Base-by-base conservation (phyloP, 2,329 filamentous ascomycete species). In the Teratosphaeria gauchensis region DNA sequence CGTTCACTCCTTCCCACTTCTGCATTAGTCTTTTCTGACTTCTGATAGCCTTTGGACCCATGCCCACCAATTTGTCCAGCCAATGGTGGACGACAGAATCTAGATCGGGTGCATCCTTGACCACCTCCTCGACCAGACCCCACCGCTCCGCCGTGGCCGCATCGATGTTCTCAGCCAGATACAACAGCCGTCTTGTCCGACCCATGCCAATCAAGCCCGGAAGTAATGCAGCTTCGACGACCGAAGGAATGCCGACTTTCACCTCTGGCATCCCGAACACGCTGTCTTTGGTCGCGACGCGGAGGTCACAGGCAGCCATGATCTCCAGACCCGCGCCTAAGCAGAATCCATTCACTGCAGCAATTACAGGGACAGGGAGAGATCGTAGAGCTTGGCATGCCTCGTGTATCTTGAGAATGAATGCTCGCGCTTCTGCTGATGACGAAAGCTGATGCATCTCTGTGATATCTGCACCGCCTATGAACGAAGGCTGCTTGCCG, bases 221-320 rank as follows among this genome's bases (percentile, higher is more conserved):
- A 12, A 75, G 60, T 6, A 74, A 58, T 3, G 72, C 72, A 6
- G 73, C 72, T 64, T 75, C 72, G 21, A 76, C 71, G 1, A 75
- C 73, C 35, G 69, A 72, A 2, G 74, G 73, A 3, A 75, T 70
- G 0, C 73, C 74, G 14, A 75, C 64, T 33, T 61, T 64, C 12
- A 75, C 72, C 62, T 75, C 73, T 1, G 74, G 73, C 74, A 76
- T 76, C 1, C 69, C 73, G 61, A 76, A 73, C 3, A 65, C 61
- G 8, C 69, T 70, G 21, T 61, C 59, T 51, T 58, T 56, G 11
- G 68, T 72, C 1, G 72, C 73, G 32, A 75, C 64, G 19, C 73
- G 65, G 46, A 75, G 59, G 61, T 75, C 74, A 54, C 74, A 74
- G 8, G 71, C 64, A 3, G 70, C 72, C 12, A 65, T 30, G 31